These are phyloP conservation scores for Aspergillus proliferans DNA, from an alignment of 2,329 filamentous ascomycete species.

Conservation along the genomic window DNA sequence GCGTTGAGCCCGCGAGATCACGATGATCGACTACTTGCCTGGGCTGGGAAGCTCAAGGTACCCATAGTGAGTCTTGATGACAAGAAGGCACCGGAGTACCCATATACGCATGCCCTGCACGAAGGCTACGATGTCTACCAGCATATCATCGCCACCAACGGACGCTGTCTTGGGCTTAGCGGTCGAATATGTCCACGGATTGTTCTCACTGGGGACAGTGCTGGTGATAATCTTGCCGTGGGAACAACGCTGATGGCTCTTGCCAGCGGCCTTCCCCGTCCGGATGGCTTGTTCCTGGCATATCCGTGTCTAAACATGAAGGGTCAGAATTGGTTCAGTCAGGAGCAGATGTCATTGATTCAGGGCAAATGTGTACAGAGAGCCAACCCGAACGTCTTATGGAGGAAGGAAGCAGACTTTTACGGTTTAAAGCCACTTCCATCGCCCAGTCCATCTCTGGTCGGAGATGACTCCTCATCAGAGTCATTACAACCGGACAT, in stretches of 20 bases:
- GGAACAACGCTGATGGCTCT: conserved; percentile 84
- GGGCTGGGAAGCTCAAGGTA: conserved; percentile 83
- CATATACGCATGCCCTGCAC: conserved; percentile 78
- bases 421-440: conserved; percentile 65
- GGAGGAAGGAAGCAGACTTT: conserved; percentile 84
- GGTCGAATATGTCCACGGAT: conserved; percentile 61
- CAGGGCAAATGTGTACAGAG: conserved; percentile 71
- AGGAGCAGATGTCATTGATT: conserved; percentile 93
- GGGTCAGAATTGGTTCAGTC: conserved; percentile 98
- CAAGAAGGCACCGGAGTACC: conserved; percentile 74
- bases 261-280: conserved; percentile 53
- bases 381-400: conserved; percentile 70
- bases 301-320: conserved; percentile 95
- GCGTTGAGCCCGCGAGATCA: conserved; percentile 94
- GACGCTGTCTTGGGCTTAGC: conserved; percentile 68
- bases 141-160: conserved; percentile 64
- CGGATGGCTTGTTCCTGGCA: conserved; percentile 74
- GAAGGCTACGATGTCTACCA: conserved; percentile 84
- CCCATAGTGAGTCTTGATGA: conserved; percentile 90
- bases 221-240: conserved; percentile 73
- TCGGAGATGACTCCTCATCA: neutral
- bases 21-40: conserved; percentile 88
- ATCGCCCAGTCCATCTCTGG: conserved; percentile 74
- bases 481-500: neutral
- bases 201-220: conserved; percentile 72